Evolutionary conservation across 225 moss, liverwort and hornwort genomes (phyloP), one percentile per base, ranked within the genome.

Genomic region (Polytrichum formosum): DNA sequence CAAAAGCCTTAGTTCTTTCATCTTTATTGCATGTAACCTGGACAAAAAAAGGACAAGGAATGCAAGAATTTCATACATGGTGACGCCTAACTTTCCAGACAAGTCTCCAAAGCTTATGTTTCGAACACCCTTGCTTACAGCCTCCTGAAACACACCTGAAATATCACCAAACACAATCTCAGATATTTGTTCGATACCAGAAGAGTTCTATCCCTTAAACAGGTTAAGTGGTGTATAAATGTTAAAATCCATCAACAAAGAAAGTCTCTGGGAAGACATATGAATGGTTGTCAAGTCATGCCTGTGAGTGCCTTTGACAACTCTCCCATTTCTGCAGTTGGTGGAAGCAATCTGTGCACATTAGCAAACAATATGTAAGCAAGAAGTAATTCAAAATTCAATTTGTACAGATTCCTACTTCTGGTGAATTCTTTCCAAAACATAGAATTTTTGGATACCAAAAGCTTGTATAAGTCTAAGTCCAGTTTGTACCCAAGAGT

Each of bases 41-140:
- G 23, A n/a, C 56, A 56, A 35, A 35, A 58, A 8, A 8, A 28
- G 56, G 29, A 62, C 5, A 28, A n/a, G 63, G 18, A 6, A n/a
- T 19, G 56, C 58, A n/a, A 62, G 18, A 65, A 22, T 27, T 66
- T 72, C 84, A 30, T 86, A 97, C 97, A 97, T 97, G 55, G 97
- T 97, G 33, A 92, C 78, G 63, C 89, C 97, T 62, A 97, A 77
- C 80, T 93, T 91, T 60, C 87, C 92, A 17, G 97, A 97, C 20
- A 97, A 81, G 74, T 97, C 97, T 79, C 94, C 94, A 72, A 97
- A 97, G 81, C 92, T 97, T 65, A 97, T 86, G 66, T 97, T 97
- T 63, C 97, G 91, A 54, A 97, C 92, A 67, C 97, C 97, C 76
- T 91, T 97, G 74, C 94, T 94, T 56, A 94, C 86, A 29, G 97